phyloP scores from a whole-genome alignment of 2,329 filamentous ascomycete species.

The Ascochyta clinopodiicola region DNA sequence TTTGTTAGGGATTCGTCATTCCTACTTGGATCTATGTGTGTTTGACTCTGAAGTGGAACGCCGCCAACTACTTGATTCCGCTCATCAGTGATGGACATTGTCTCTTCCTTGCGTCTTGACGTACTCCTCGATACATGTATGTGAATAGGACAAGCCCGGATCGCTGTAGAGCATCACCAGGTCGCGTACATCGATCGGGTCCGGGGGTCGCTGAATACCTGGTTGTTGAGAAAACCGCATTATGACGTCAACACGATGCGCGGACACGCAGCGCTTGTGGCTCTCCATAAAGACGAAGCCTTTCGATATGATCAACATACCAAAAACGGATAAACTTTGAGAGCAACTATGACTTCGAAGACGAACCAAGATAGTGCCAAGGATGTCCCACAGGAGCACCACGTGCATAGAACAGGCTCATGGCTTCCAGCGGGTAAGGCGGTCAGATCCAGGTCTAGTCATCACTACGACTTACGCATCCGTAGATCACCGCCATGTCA shows the following conservation, averaged over 20 bases:
- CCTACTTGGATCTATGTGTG: neutral
- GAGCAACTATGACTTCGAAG: slow-evolving; percentile 2
- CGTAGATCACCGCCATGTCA: slow-evolving; percentile 66
- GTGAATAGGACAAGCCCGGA: neutral
- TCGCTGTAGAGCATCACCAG: neutral
- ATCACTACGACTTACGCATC: slow-evolving; percentile 43
- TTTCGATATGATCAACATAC: neutral
- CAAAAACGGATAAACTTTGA: neutral
- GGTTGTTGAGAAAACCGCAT: neutral
- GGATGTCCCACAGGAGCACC: slow-evolving; percentile 26
- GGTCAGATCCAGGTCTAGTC: too few species aligned
- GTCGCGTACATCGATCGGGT: neutral
- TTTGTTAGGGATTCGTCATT: neutral
- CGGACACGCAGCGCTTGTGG: neutral
- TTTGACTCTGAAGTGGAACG: neutral
- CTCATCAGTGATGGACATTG: neutral
- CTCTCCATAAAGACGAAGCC: neutral
- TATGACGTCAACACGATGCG: slow-evolving; percentile 14
- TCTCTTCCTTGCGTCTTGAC: neutral
- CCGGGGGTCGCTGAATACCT: neutral
- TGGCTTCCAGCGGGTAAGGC: slow-evolving; percentile 9
- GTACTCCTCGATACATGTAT: neutral
- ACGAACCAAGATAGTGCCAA: slow-evolving; percentile 22
- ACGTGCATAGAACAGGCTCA: slow-evolving; percentile 23
- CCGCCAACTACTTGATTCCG: neutral